phyloP scores from a whole-genome alignment of 129 eudicot genomes.

The Tagetes patula region DNA sequence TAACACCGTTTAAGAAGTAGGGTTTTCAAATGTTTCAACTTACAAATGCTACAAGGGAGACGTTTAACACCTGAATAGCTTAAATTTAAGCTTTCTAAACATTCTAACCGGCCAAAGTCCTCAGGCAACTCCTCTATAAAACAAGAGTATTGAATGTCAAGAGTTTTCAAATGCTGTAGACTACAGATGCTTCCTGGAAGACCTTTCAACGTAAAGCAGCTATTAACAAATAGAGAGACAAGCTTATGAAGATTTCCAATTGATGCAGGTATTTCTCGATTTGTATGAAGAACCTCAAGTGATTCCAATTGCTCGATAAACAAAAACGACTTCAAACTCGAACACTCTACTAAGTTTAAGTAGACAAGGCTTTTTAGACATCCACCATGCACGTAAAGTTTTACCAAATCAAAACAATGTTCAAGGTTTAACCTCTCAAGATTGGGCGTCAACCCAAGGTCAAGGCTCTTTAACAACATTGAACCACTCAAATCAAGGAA shows the following conservation, averaged over 20 bases:
- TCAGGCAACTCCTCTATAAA: not conserved
- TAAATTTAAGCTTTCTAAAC: not conserved
- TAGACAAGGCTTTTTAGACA: not conserved
- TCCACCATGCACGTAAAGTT: not conserved
- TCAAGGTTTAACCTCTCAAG: not conserved
- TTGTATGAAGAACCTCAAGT: not conserved
- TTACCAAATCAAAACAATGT: not conserved
- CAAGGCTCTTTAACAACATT: not conserved
- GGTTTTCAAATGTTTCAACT: constrained; percentile 2
- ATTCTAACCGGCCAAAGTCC: not conserved
- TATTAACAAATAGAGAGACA: not conserved
- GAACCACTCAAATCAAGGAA: not conserved
- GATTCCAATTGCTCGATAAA: constrained; percentile 5
- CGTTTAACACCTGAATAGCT: not conserved
- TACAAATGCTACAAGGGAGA: constrained; percentile 5
- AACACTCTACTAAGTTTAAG: constrained; percentile 5
- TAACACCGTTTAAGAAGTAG: not conserved
- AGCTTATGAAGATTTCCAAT: constrained; percentile 14
- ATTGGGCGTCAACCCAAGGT: not conserved
- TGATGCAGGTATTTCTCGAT: not conserved
- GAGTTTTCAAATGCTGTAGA: not conserved
- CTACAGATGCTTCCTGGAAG: not conserved
- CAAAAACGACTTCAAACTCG: not conserved
- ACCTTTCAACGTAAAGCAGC: not conserved
- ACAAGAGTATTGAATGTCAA: not conserved